phyloP scores from a whole-genome alignment of 345 rosid species.

The Toxicodendron radicans region DNA sequence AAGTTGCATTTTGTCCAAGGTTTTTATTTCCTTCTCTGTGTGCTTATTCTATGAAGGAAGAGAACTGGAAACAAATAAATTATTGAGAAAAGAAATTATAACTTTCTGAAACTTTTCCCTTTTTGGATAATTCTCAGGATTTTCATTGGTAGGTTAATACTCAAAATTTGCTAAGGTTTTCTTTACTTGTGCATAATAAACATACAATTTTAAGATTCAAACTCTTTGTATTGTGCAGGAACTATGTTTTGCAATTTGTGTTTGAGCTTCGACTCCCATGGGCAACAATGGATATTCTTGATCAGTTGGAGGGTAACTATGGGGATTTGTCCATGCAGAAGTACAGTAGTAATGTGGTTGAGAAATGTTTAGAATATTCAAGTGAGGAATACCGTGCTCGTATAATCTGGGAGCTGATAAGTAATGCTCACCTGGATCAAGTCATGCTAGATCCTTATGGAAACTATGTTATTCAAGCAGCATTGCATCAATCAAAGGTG shows the following conservation, averaged over 20 bases:
- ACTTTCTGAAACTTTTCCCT: not conserved
- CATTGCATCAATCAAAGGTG: conserved; percentile 64
- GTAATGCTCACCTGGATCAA: conserved; percentile 53
- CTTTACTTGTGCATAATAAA: not conserved
- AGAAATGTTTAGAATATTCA: conserved; percentile 66
- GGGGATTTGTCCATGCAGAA: conserved; percentile 83
- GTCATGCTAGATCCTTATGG: conserved; percentile 89
- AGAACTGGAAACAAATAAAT: not conserved
- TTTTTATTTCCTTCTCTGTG: not conserved
- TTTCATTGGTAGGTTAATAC: not conserved
- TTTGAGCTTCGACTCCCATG: conserved; percentile 63
- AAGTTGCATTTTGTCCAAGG: not conserved
- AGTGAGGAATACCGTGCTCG: conserved; percentile 45
- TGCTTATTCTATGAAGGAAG: not conserved
- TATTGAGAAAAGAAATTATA: not conserved
- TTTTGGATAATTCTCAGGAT: not conserved
- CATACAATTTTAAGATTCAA: not conserved
- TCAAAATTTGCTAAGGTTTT: not conserved
- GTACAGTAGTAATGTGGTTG: conserved; percentile 90
- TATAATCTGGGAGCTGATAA: conserved; percentile 60
- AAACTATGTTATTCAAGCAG: conserved; percentile 83
- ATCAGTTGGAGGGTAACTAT: conserved; percentile 65
- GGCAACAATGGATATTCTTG: conserved; percentile 52
- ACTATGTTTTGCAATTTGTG: conserved; percentile 74
- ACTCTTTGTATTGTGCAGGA: conserved; percentile 38